A percentile compares a stretch with the other conserved stretches of the same genome.
These are phyloP conservation scores for Wickerhamomyces strasburgensis DNA, from an alignment of 805 yeast species.

Conservation along the genomic window DNA sequence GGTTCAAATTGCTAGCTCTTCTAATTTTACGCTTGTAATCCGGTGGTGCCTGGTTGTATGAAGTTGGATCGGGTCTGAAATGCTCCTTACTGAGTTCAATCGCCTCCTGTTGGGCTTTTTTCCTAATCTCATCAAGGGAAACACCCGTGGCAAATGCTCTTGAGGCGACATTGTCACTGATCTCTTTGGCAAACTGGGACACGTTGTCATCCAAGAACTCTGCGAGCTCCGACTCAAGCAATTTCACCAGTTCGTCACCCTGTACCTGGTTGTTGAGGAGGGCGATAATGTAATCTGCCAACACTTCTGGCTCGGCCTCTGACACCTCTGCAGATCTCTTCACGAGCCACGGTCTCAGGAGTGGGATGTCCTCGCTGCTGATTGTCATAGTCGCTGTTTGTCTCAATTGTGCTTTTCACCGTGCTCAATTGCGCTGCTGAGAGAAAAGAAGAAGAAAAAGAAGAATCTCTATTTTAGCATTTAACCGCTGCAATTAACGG, in stretches of 20 bases:
- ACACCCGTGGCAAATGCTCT: conserved; percentile 8
- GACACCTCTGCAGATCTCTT: conserved; percentile 18
- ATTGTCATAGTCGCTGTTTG: conserved; percentile 7
- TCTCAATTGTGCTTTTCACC: not conserved
- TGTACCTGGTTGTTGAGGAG: conserved; percentile 34
- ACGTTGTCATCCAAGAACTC: conserved; percentile 34
- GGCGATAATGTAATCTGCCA: conserved; percentile 41
- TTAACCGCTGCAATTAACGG: too few relatives aligned
- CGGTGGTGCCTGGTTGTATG: conserved; percentile 9
- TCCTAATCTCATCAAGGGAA: conserved; percentile 3
- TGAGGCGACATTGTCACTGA: conserved; percentile 24
- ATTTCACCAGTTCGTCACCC: conserved; percentile 27
- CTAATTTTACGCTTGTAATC: conserved; percentile 5
- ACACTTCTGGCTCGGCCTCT: conserved; percentile 38
- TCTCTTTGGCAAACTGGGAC: conserved; percentile 16
- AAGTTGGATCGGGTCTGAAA: conserved; percentile 12
- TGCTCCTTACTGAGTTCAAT: conserved; percentile 9
- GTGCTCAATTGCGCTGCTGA: too few relatives aligned
- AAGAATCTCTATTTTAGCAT: too few relatives aligned
- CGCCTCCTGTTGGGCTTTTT: conserved; percentile 6
- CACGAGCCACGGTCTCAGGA: conserved; percentile 27
- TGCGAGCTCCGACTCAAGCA: conserved; percentile 31
- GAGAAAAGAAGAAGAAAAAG: too few relatives aligned
- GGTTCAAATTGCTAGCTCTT: too few relatives aligned
- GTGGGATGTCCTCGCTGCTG: conserved; percentile 9